Evolutionary conservation across 148 eudicot genomes (phyloP), one percentile per base, ranked within the genome.

Genomic region (Diospyros kaki): DNA sequence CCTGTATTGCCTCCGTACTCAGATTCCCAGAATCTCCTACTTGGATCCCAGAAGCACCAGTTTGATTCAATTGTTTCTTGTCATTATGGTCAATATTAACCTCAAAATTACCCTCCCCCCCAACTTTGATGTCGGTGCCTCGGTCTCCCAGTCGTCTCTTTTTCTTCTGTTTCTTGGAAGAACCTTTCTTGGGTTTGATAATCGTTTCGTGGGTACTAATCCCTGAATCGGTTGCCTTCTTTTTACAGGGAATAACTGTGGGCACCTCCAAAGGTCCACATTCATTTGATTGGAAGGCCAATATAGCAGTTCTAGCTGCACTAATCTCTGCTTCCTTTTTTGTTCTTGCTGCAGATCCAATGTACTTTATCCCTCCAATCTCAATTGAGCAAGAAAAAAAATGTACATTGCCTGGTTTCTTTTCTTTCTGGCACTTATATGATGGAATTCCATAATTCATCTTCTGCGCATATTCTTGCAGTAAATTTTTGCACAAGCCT

Each of bases 391-490:
- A 95, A 45, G 89, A 81, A 84, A 68, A 91, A 44, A 39, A 69
- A 28, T 76, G 10, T 0, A 55, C 54, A 54, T 78, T 76, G 76
- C 89, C 83, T 41, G 73, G 56, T 68, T 52, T 58, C 18, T 81
- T 87, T 6, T 69, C 87, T 69, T 76, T 94, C 6, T 44, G 71
- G 78, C 91, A 86, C 40, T 73, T 71, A 28, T 28, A 28, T 28
- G 28, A 28, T 28, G 28, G 28, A 28, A 93, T 82, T 17, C 97
- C 99, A 64, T 85, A 93, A 77, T 91, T 93, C 98, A 93, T 93
- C 83, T 95, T 95, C 76, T 95, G 99, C 42, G 99, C 94, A 74
- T 93, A 95, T 78, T 91, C 99, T 74, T 95, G 99, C 69, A 95
- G 87, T 69, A 91, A 81, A 77, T 95, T 95, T 75, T 95, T 95